Evolutionary conservation across 2,329 filamentous ascomycete genomes (phyloP).

Genomic region (Exophiala dermatitidis): DNA sequence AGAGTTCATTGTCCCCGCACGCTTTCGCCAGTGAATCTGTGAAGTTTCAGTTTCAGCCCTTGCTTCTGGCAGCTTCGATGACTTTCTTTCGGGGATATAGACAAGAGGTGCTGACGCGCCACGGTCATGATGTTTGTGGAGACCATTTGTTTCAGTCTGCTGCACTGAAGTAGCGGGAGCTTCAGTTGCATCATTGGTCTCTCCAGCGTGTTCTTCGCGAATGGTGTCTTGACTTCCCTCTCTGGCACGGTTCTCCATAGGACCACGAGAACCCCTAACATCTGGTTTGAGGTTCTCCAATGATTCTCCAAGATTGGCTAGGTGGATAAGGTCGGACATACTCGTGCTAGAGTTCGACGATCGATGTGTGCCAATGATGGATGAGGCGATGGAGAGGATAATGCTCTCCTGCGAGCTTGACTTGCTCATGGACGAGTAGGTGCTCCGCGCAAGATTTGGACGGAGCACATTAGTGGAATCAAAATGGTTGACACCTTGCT

Average conservation of each 20-base stretch:
- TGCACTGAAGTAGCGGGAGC: background rate
- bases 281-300: constrained; percentile 20
- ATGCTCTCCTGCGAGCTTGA: constrained; percentile 53
- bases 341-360: constrained; percentile 42
- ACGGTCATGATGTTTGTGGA: constrained; percentile 9
- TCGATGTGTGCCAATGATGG: constrained; percentile 41
- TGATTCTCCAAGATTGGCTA: constrained; percentile 26
- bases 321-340: constrained; percentile 34
- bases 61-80: constrained; percentile 9
- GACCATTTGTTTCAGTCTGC: constrained; percentile 1
- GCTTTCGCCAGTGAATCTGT: constrained; percentile 13
- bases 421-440: constrained; percentile 48
- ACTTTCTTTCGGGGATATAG: constrained; percentile 21
- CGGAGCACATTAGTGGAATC: constrained; percentile 3
- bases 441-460: constrained; percentile 35
- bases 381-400: constrained; percentile 45
- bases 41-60: constrained; percentile 1
- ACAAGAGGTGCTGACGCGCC: constrained; percentile 18
- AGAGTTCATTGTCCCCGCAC: constrained; percentile 20
- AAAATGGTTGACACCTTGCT: background rate
- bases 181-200: background rate
- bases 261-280: constrained; percentile 2
- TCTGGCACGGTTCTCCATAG: constrained; percentile 8
- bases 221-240: constrained; percentile 23
- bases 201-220: constrained; percentile 10